Percentiles rank a stretch among this genome's conserved stretches.
phyloP scores from a whole-genome alignment of 2,329 filamentous ascomycete species.

The Monosporascus sp. region DNA sequence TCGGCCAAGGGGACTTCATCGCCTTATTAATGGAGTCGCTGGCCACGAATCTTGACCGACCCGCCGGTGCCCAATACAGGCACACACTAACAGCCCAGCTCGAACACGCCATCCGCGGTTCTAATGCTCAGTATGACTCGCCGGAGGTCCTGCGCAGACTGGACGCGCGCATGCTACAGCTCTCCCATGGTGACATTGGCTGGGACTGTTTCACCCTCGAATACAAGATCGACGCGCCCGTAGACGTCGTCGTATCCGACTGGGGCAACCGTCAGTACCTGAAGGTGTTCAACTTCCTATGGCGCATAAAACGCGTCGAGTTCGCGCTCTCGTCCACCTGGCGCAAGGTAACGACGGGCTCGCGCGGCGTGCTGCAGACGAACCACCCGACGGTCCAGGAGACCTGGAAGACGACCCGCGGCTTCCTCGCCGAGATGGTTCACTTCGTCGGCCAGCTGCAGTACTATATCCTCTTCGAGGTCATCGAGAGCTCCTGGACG shows the following conservation, averaged over 20 bases:
- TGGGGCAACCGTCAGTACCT: conserved; percentile 95
- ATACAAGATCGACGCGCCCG: conserved; percentile 94
- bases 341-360: conserved; percentile 93
- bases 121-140: conserved; percentile 93
- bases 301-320: conserved; percentile 96
- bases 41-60: conserved; percentile 84
- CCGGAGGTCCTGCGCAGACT: conserved; percentile 85
- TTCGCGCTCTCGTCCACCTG: conserved; percentile 88
- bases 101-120: conserved; percentile 93
- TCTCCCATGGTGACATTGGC: conserved; percentile 93
- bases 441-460: conserved; percentile 96
- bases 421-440: conserved; percentile 92
- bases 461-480: conserved; percentile 98
- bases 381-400: conserved; percentile 62
- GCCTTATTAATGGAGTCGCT: conserved; percentile 95
- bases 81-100: conserved; percentile 97
- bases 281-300: conserved; percentile 98
- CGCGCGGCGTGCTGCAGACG: conserved; percentile 80
- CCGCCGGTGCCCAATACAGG: conserved; percentile 93
- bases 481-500: conserved; percentile 95
- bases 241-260: conserved; percentile 94
- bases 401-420: conserved; percentile 87
- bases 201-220: conserved; percentile 99
- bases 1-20: conserved; percentile 96
- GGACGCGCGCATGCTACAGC: conserved; percentile 96